Evolutionary conservation across 805 yeast genomes (phyloP), one percentile per base, ranked within the genome.

Genomic region (Starmerella stigmatis): DNA sequence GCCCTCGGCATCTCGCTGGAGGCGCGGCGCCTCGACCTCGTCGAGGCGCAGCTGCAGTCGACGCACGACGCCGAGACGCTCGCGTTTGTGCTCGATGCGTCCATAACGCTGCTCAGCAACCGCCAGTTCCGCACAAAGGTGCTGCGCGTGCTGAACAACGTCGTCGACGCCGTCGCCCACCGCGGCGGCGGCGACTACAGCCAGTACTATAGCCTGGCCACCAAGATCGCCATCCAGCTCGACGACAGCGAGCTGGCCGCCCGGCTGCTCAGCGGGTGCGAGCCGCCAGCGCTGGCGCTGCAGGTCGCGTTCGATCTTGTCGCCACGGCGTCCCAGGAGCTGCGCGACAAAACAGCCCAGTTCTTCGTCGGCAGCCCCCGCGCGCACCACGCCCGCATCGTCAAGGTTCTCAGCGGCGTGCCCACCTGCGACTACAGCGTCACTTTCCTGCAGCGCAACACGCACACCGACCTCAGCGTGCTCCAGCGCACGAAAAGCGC

Each of bases 291-390:
- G 50, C 70, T 82, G 48, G 94, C 94, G 2, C 84, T 77, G 64
- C 98, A 92, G 69, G 84, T 89, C 44, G 96, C 96, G 1, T 92
- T 92, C 63, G 98, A 92, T 63, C 73, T 92, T 48, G 96, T 88
- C 6, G 79, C 78, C 44, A 79, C 94, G 13, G 96, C 96, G 0
- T 76, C 95, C 7, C 97, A 89, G 67, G 94, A 85, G 60, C 71
- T 92, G 53, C 71, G 88, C 47, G 80, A 77, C 21, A 67, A 71
- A 32, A 68, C 70, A 8, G 60, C 70, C 35, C 62, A 58, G 13
- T 59, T 57, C 31, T 53, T 61, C 43, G 46, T 34, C 22, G 48
- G 44, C 59, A 44, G 60, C 59, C 33, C 54, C 48, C 41, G 51
- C 60, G 21, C 76, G 23, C 53, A 51, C 28, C 54, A 58, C 35